Evolutionary conservation across 805 yeast species (phyloP), one percentile per base, ranked within the genome.

Genomic region (Candida methanosorbosa): DNA sequence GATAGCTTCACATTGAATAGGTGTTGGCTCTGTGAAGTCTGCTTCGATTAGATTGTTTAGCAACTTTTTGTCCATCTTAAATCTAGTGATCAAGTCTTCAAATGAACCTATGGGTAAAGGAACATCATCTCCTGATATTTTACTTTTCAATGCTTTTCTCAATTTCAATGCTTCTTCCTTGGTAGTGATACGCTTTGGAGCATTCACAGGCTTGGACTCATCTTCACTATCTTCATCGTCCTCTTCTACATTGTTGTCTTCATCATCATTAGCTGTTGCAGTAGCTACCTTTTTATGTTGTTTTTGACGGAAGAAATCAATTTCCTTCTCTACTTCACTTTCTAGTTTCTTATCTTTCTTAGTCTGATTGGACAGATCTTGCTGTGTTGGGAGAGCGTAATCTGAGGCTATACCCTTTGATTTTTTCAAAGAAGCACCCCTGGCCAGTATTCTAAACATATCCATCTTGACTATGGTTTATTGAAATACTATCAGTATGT

Each of bases 21-120:
- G 79, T 0, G 98, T 90, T 5, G 98, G 97, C 41, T 78, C 83
- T 1, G 77, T 71, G 50, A 88, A 88, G 34, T 77, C 81, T 30
- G 79, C 72, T 9, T 73, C 72, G 16, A 78, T 64, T 40, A 90
- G 60, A 49, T 87, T 88, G 19, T 66, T 57, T 24, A 81, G 57
- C 21, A 86, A 59, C 37, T 59, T 61, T 39, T 64, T 65, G 49
- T 81, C 78, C 23, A 92, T 59, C 29, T 75, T 64, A 57, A 79
- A 87, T 36, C 95, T 66, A 1, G 72, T 57, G 2, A 73, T 68
- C 37, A 92, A 64, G 53, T 90, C 96, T 43, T 80, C 80, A 54
- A 92, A 92, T 2, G 94, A 79, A 2, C 87, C 92, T 38, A 90
- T 79, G 2, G 97, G 97, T 22, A 84, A 61, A n/a, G 97, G 96